Conservation (phyloP, 2,329 filamentous ascomycete species). For the Pyrenophora graminea region DNA sequence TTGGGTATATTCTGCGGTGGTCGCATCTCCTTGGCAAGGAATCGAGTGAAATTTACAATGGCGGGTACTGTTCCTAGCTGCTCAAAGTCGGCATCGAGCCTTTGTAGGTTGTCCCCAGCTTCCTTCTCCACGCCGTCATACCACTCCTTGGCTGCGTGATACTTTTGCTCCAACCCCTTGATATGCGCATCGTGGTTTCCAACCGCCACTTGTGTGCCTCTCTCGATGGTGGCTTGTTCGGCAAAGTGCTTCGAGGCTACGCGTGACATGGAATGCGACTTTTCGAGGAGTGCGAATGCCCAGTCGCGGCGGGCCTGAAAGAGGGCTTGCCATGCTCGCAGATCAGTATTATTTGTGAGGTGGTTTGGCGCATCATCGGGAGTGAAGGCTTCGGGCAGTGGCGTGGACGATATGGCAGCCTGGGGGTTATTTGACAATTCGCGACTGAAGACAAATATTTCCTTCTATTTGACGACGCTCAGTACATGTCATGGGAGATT, state of each 20-base stretch:
- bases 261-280: conserved; percentile 68
- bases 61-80: conserved; percentile 68
- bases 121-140: conserved; percentile 69
- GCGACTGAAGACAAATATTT: conserved; percentile 92
- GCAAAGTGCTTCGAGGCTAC: conserved; percentile 67
- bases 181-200: conserved; percentile 81
- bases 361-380: conserved; percentile 74
- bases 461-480: conserved; percentile 60
- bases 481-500: conserved; percentile 2
- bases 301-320: conserved; percentile 81
- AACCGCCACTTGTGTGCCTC: conserved; percentile 81
- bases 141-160: conserved; percentile 72
- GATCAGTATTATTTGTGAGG: conserved; percentile 75
- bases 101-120: conserved; percentile 64
- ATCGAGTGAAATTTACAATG: conserved; percentile 65
- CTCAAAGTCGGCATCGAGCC: conserved; percentile 71
- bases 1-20: conserved; percentile 30
- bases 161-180: conserved; percentile 71
- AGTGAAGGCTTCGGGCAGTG: conserved; percentile 61
- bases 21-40: conserved; percentile 44
- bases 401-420: conserved; percentile 57
- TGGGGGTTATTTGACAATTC: conserved; percentile 53
- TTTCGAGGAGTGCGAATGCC: conserved; percentile 72
- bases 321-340: conserved; percentile 85
- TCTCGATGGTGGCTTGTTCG: conserved; percentile 76